Base-by-base conservation (phyloP, 2,329 filamentous ascomycete species). In the Neodidymelliopsis sp. region DNA sequence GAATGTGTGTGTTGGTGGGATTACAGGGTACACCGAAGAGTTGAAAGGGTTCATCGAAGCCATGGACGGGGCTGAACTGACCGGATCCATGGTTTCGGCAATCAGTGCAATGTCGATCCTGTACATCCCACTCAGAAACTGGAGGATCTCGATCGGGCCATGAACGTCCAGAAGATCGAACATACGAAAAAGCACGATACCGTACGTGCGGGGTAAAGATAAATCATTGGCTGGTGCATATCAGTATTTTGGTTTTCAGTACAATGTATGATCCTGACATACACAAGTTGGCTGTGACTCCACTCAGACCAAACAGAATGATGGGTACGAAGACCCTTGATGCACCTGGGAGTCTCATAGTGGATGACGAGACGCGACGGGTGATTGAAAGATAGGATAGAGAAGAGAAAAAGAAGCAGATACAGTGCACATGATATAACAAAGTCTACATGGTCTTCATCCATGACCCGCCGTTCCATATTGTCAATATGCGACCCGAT, bases 1-100 rank as follows among this genome's bases (percentile, higher is more conserved):
- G 60, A 84, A 84, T 2, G 84, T 86, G 60, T 79, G 75, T 3
- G 78, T 80, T 4, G 79, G 77, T 3, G 75, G 50, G 25, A 77
- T 58, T 23, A 55, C 49, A 49, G 77, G 70, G 35, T 67, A 71
- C 18, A 69, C 66, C 24, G 47, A 58, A 10, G 56, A 64, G 16
- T 65, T 65, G 19, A 59, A 37, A 15, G 56, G 57, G 39, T 65
- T 64, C 63, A 67, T 67, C 3, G 50, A 39, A 4, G 56, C 38
- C 27, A 56, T 4, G 13, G 33, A 48, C 8, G 57, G 57, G 3
- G 52, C 40, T 4, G 66, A 64, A 9, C 67, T 59, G 2, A 72
- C 65, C 0, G 70, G 60, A 15, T 67, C 57, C 48, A 74, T 52
- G n/a, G 60, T 62, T 22, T 56, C 57, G 36, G 60, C 56, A 6